Base-by-base conservation (phyloP, 2,329 filamentous ascomycete genomes). In the Plectosphaerella plurivora region DNA sequence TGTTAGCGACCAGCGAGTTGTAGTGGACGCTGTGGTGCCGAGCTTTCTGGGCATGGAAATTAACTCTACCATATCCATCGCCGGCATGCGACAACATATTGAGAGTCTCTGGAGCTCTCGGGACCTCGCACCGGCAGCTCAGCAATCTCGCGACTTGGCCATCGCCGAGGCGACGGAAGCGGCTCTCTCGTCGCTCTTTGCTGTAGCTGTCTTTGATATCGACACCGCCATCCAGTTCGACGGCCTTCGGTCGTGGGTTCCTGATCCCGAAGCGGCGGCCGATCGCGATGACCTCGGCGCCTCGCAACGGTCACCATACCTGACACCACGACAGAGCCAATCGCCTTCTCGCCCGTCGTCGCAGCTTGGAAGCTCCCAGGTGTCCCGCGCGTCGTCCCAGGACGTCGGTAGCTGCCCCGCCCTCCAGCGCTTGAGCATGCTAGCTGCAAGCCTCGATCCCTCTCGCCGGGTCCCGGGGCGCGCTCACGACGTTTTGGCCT, bases 401-500 rank as follows among this genome's bases (percentile, higher is more conserved):
- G 47, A 49, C 9, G 10, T 4, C 9, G 10, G 36, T 28, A 35
- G 49, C 16, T 48, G 50, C 6, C 37, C 46, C 11, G 55, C 54
- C 9, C 54, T 57, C 15, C 52, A 56, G n/a, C 56, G 56, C 41
- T 50, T 57, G 6, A 56, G 55, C 50, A 52, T 56, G 50, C 55
- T 57, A 41, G 52, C 47, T n/a, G 42, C 35, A 6, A 37, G 39
- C 24, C 18, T 54, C 46, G 49, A 54, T 25, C 46, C 41, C 16
- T 15, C 45, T 9, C 16, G 36, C 15, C 44, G 44, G 25, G 22
- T 22, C 5, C 50, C 46, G 4, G 28, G 39, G 14, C 54, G 50
- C 5, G 58, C 58, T 20, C 56, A 59, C 50, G 60, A 55, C 4
- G 53, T 73, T 2, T 59, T 75, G 1, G 62, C 67, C 5, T 65